phyloP scores from a whole-genome alignment of 73 alveolate genomes.

The Blepharisma japonicum region DNA sequence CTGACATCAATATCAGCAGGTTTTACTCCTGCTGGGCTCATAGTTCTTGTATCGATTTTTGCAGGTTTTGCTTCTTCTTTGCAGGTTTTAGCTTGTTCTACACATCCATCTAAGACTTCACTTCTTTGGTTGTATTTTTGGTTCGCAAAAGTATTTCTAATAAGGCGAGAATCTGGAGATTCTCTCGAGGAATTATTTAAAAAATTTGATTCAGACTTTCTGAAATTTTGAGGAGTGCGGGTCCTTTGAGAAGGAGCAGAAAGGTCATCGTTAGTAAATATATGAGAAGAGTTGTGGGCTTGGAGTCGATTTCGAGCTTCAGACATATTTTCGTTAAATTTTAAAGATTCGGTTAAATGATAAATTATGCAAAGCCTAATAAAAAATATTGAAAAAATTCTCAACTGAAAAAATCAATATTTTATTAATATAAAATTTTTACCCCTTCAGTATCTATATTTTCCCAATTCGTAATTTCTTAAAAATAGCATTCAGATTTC shows the following conservation, averaged over 20 bases:
- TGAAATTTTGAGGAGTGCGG: neutral
- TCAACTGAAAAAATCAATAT: too few relatives aligned
- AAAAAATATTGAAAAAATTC: too few relatives aligned
- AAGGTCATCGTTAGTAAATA: neutral
- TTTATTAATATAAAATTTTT: too few relatives aligned
- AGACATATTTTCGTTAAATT: neutral
- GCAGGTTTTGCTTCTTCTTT: neutral
- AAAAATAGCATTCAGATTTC: too few relatives aligned
- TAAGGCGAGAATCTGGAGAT: neutral
- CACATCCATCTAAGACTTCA: neutral
- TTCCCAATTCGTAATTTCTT: too few relatives aligned
- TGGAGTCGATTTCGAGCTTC: slow-evolving; percentile 9
- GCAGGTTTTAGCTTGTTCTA: neutral
- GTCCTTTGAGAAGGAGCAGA: neutral
- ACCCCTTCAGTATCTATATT: too few relatives aligned
- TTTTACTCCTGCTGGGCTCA: too few relatives aligned
- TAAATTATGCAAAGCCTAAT: too few relatives aligned
- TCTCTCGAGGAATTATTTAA: neutral
- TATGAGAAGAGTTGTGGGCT: neutral
- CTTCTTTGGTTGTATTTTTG: neutral
- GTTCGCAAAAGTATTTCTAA: slow-evolving; percentile 11
- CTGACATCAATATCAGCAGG: too few relatives aligned
- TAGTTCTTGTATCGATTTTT: neutral
- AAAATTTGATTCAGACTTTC: neutral
- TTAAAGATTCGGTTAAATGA: too few relatives aligned